These are phyloP conservation scores for Rhododendron simsii DNA, from an alignment of 148 eudicot genomes.

Conservation along the genomic window DNA sequence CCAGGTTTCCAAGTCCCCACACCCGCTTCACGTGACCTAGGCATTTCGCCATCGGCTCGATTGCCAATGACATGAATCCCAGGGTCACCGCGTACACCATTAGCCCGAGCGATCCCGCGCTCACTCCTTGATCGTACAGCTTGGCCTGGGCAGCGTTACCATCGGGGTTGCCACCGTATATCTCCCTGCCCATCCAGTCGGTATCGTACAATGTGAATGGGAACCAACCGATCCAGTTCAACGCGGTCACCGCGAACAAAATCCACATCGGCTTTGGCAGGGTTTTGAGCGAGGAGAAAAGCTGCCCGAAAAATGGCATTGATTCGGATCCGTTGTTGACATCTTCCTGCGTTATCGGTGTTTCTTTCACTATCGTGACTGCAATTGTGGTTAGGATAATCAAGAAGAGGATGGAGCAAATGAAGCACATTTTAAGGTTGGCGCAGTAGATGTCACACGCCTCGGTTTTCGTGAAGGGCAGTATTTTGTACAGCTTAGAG, in stretches of 20 bases:
- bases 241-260: slow-evolving; percentile 17
- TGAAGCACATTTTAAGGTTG: slow-evolving; percentile 70
- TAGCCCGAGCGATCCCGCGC: slow-evolving; percentile 26
- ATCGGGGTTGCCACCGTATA: slow-evolving; percentile 35
- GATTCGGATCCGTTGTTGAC: neutral
- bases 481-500: slow-evolving; percentile 30
- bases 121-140: slow-evolving; percentile 26
- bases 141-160: neutral
- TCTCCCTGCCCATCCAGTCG: slow-evolving; percentile 52
- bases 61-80: slow-evolving; percentile 4
- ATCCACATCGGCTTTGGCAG: slow-evolving; percentile 29
- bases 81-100: slow-evolving; percentile 16
- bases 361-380: slow-evolving; percentile 32
- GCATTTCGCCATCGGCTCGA: slow-evolving; percentile 13
- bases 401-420: slow-evolving; percentile 48
- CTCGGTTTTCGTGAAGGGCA: slow-evolving; percentile 55
- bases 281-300: slow-evolving; percentile 15
- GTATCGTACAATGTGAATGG: slow-evolving; percentile 37
- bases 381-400: slow-evolving; percentile 35
- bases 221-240: slow-evolving; percentile 37
- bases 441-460: slow-evolving; percentile 84
- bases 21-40: slow-evolving; percentile 18
- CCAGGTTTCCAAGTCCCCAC: slow-evolving; percentile 27
- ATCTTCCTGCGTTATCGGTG: neutral
- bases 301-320: slow-evolving; percentile 3